Percentiles rank a stretch among this genome's conserved stretches.
Evolutionary conservation across 1,284 basidiomycete genomes (phyloP).

Genomic region (Tilletia walkeri): DNA sequence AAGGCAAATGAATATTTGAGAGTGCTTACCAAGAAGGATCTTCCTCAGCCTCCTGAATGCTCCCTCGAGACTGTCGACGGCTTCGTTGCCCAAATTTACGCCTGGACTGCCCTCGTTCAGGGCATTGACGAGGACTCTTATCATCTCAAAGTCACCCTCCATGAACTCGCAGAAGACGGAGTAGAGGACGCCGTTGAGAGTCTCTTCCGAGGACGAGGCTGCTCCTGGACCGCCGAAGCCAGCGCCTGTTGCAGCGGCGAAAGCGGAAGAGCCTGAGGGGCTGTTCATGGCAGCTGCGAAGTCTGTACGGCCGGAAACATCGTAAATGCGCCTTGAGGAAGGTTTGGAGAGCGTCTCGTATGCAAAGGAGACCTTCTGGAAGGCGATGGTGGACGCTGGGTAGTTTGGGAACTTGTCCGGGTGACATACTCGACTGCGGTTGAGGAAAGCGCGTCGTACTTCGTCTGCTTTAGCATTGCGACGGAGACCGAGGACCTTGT

Average conservation of each 20-base stretch:
- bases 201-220: conserved; percentile 65
- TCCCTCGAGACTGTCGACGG: conserved; percentile 56
- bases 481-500: conserved; percentile 69
- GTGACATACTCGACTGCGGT: conserved; percentile 72
- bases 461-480: conserved; percentile 65
- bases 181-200: conserved; percentile 70
- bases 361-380: conserved; percentile 78
- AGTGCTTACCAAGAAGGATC: conserved; percentile 46
- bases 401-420: conserved; percentile 81
- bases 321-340: conserved; percentile 68
- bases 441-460: conserved; percentile 73
- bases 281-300: conserved; percentile 36
- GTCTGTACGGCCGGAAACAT: conserved; percentile 58
- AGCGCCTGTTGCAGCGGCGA: conserved; percentile 13
- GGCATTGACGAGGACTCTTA: conserved; percentile 66
- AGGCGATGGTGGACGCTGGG: conserved; percentile 71
- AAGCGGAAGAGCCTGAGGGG: conserved; percentile 11
- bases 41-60: conserved; percentile 53
- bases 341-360: conserved; percentile 77
- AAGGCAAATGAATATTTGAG: background rate
- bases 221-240: conserved; percentile 13
- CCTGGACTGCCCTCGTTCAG: conserved; percentile 54
- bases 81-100: conserved; percentile 53
- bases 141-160: conserved; percentile 77
- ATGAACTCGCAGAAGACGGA: conserved; percentile 76